Evolutionary conservation across 768 basidiomycete species (phyloP).

Genomic region (Arthromyces matolae): DNA sequence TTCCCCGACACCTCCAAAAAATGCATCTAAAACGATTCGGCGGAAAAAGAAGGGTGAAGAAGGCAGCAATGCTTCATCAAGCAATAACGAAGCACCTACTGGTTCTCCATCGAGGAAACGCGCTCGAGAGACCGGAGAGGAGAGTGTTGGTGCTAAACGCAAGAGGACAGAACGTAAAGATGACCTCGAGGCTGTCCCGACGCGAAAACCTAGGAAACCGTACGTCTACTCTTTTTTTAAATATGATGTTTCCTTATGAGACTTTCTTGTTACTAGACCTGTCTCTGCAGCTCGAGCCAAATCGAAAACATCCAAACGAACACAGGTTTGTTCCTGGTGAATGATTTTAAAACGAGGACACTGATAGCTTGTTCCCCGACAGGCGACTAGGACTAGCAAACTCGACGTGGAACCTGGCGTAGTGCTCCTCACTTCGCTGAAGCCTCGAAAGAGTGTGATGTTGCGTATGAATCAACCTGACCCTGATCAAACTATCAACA

Average conservation of each 20-base stretch:
- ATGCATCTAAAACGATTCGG: neutral
- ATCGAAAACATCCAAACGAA: too few species aligned
- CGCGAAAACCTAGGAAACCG: conserved; percentile 5
- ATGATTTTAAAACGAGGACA: too few species aligned
- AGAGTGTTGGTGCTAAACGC: neutral
- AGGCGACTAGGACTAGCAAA: too few species aligned
- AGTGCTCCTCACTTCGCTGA: neutral
- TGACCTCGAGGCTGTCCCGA: too few species aligned
- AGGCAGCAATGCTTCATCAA: too few species aligned
- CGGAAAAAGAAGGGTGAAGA: neutral
- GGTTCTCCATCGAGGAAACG: conserved; percentile 6
- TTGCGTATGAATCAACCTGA: neutral
- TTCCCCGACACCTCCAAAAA: neutral
- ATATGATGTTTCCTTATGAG: neutral
- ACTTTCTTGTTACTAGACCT: too few species aligned
- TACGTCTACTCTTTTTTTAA: neutral
- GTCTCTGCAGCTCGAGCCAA: too few species aligned
- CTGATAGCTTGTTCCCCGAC: too few species aligned
- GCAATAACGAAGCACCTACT: neutral
- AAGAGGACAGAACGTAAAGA: neutral
- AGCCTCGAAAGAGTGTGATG: neutral
- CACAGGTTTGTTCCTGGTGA: too few species aligned
- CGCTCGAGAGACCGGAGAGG: conserved; percentile 2
- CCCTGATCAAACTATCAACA: neutral
- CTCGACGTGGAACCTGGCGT: neutral